Conservation (phyloP, 805 yeast genomes). For the Lipomyces chichibuensis region DNA sequence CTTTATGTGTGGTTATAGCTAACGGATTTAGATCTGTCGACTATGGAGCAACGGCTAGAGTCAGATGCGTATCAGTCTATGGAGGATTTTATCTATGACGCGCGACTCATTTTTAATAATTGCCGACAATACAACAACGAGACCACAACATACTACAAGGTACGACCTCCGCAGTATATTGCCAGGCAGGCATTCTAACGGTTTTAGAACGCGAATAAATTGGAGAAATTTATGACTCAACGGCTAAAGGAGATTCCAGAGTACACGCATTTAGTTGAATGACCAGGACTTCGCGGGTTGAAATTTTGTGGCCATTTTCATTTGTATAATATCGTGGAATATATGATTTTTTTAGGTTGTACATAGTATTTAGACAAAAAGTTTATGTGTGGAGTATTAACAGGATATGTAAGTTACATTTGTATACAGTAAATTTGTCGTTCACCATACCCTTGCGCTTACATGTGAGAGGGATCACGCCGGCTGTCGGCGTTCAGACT, state of each 20-base stretch:
- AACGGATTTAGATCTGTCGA: slow-evolving; percentile 57
- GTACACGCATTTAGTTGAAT: slow-evolving; percentile 78
- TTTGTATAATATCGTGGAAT: background rate
- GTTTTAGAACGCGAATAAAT: slow-evolving; percentile 73
- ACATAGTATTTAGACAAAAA: background rate
- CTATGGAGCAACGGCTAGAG: slow-evolving; percentile 92
- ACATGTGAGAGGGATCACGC: background rate
- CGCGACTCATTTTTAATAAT: slow-evolving; percentile 81
- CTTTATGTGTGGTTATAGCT: background rate
- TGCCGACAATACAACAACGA: slow-evolving; percentile 93
- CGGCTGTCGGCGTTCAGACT: background rate
- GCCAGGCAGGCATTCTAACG: slow-evolving; percentile 1
- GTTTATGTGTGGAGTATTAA: background rate
- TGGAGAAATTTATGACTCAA: slow-evolving; percentile 82
- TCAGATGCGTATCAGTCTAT: slow-evolving; percentile 87
- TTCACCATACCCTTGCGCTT: background rate
- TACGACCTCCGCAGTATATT: background rate
- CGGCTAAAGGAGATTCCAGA: slow-evolving; percentile 90
- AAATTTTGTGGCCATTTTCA: background rate
- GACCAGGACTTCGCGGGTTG: slow-evolving; percentile 9
- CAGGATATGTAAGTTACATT: too few relatives aligned
- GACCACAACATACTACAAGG: slow-evolving; percentile 86
- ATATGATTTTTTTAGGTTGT: background rate
- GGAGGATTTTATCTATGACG: slow-evolving; percentile 90
- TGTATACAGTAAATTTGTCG: too few relatives aligned